Evolutionary conservation across 768 basidiomycete species (phyloP).

Genomic region (Mycena galopus): DNA sequence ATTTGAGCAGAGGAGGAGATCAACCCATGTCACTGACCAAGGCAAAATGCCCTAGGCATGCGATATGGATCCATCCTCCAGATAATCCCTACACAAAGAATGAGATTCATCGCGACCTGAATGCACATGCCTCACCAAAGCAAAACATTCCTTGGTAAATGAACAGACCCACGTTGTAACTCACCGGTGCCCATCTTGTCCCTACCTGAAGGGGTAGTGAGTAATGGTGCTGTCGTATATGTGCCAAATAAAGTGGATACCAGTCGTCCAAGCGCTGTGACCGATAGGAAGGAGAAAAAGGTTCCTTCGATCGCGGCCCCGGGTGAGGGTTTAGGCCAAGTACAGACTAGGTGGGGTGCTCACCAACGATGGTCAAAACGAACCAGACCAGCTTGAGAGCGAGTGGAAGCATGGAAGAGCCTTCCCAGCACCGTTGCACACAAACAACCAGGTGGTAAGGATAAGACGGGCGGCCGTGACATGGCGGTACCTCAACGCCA

Average conservation of each 20-base stretch:
- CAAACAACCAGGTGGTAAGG: not conserved
- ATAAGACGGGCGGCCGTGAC: no score
- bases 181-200: not conserved
- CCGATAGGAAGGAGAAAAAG: not conserved
- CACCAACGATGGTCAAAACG: not conserved
- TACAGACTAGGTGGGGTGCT: not conserved
- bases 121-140: constrained; percentile 15
- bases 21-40: constrained; percentile 14
- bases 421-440: not conserved
- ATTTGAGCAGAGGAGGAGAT: not conserved
- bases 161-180: not conserved
- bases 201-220: no score
- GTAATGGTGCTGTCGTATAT: no score
- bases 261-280: not conserved
- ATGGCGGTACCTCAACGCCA: no score
- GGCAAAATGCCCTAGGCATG: constrained; percentile 32
- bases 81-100: constrained; percentile 26
- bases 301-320: not conserved
- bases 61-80: constrained; percentile 34
- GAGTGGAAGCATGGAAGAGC: constrained; percentile 29
- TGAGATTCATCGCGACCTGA: not conserved
- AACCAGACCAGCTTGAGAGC: constrained; percentile 33
- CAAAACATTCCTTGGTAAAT: constrained; percentile 29
- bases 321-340: not conserved
- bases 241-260: not conserved